Percentiles rank a stretch among this genome's conserved stretches.
Conservation (phyloP, 768 basidiomycete genomes). For the Collybia mongolica region DNA sequence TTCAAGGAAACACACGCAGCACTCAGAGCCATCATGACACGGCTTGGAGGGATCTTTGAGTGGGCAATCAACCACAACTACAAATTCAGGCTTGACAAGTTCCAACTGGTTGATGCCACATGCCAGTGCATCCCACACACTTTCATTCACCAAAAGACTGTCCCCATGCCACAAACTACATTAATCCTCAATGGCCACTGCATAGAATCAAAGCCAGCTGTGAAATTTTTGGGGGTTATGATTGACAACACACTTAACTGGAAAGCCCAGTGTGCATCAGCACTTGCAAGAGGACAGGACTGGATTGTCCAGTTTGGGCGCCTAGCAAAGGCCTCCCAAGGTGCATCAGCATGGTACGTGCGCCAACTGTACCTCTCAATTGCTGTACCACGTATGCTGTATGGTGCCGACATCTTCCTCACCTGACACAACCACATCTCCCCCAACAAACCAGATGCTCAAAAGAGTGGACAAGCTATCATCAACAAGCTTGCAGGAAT, state of each 20-base stretch:
- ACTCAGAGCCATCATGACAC: constrained; percentile 5
- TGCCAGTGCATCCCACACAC: no score
- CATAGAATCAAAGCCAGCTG: no score
- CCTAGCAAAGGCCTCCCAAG: constrained; percentile 9
- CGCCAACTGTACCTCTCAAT: no score
- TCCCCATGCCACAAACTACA: constrained; percentile 1
- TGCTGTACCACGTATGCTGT: no score
- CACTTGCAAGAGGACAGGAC: not conserved
- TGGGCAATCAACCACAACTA: constrained; percentile 23
- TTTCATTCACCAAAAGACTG: not conserved
- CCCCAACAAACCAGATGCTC: not conserved
- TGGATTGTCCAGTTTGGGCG: not conserved
- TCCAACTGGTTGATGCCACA: no score
- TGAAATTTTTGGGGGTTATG: no score
- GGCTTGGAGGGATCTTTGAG: constrained; percentile 5
- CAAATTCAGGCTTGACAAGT: constrained; percentile 16
- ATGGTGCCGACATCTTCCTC: no score
- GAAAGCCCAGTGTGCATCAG: constrained; percentile 10
- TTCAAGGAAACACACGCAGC: not conserved
- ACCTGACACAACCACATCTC: constrained; percentile 6
- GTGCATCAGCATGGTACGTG: constrained; percentile 11
- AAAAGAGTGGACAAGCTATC: constrained; percentile 5
- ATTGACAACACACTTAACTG: no score
- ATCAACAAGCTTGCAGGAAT: constrained; percentile 10
- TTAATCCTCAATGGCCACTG: constrained; percentile 3